phyloP scores from a whole-genome alignment of 176 grass and related monocot genomes.

The Tuctoria greenei region DNA sequence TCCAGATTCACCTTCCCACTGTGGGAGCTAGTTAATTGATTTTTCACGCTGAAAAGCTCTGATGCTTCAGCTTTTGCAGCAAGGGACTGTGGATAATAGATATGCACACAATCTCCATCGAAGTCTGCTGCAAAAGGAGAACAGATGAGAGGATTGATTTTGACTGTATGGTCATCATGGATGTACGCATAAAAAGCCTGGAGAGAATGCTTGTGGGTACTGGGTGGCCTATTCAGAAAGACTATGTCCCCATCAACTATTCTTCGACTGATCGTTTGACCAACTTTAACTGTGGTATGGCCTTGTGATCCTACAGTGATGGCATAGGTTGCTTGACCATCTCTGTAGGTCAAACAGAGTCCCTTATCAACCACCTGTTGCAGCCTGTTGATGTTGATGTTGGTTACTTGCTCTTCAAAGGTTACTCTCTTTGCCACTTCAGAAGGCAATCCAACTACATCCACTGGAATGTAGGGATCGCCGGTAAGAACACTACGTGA shows the following conservation, averaged over 20 bases:
- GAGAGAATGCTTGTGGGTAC: conserved; percentile 91
- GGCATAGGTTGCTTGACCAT: conserved; percentile 75
- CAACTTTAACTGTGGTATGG: conserved; percentile 75
- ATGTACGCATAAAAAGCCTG: conserved; percentile 86
- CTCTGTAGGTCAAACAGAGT: conserved; percentile 81
- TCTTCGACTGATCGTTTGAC: conserved; percentile 68
- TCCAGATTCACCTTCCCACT: conserved; percentile 75
- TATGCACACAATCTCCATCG: conserved; percentile 89
- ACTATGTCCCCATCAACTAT: conserved; percentile 91
- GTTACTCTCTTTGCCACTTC: conserved; percentile 86
- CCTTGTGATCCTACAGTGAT: conserved; percentile 84
- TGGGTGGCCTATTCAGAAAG: conserved; percentile 89
- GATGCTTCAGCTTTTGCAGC: conserved; percentile 89
- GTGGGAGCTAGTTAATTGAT: conserved; percentile 70
- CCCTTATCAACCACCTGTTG: conserved; percentile 80
- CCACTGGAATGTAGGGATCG: conserved; percentile 76
- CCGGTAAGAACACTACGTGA: conserved; percentile 90
- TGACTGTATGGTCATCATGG: conserved; percentile 87
- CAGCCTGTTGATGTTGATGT: conserved; percentile 62
- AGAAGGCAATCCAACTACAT: conserved; percentile 84
- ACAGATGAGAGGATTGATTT: conserved; percentile 94
- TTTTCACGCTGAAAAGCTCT: conserved; percentile 91
- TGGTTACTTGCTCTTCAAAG: conserved; percentile 85
- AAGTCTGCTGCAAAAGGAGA: conserved; percentile 80
- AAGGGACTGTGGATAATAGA: conserved; percentile 89